phyloP scores from a whole-genome alignment of 768 basidiomycete genomes.

The Punctularia strigosozonata region DNA sequence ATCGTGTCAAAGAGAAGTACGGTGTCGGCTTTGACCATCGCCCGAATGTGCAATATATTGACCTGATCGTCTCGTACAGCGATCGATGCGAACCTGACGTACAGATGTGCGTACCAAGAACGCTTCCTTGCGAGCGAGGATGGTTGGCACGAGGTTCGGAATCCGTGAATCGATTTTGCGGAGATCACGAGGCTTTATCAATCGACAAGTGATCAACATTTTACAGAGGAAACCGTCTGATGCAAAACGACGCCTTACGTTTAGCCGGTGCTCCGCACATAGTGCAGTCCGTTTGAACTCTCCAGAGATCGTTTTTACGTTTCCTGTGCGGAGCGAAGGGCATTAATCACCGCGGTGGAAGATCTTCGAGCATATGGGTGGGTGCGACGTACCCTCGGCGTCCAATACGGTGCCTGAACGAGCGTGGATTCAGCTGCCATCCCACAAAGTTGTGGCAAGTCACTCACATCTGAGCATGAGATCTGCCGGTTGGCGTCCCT shows the following conservation, averaged over 20 bases:
- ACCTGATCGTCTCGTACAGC: conserved; percentile 34
- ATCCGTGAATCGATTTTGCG: conserved; percentile 93
- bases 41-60: conserved; percentile 91
- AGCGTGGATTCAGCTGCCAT: no score
- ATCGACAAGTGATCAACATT: conserved; percentile 10
- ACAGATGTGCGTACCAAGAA: conserved; percentile 50
- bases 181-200: conserved; percentile 76
- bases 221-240: not conserved
- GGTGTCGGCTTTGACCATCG: conserved; percentile 85
- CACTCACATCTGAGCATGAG: conserved; percentile 83
- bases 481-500: conserved; percentile 79
- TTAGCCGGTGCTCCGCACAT: conserved; percentile 76
- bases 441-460: conserved; percentile 9
- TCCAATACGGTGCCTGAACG: conserved; percentile 82
- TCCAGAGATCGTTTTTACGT: conserved; percentile 78
- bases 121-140: conserved; percentile 79
- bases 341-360: not conserved
- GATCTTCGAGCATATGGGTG: not conserved
- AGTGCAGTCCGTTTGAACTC: conserved; percentile 88
- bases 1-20: conserved; percentile 89
- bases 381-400: conserved; percentile 46
- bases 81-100: conserved; percentile 1
- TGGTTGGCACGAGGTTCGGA: conserved; percentile 90
- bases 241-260: conserved; percentile 43
- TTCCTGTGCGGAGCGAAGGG: conserved; percentile 36